A percentile compares a stretch with the other conserved stretches of the same genome.
Conservation (phyloP, 2,329 filamentous ascomycete genomes). For the Hirsutella minnesotensis region DNA sequence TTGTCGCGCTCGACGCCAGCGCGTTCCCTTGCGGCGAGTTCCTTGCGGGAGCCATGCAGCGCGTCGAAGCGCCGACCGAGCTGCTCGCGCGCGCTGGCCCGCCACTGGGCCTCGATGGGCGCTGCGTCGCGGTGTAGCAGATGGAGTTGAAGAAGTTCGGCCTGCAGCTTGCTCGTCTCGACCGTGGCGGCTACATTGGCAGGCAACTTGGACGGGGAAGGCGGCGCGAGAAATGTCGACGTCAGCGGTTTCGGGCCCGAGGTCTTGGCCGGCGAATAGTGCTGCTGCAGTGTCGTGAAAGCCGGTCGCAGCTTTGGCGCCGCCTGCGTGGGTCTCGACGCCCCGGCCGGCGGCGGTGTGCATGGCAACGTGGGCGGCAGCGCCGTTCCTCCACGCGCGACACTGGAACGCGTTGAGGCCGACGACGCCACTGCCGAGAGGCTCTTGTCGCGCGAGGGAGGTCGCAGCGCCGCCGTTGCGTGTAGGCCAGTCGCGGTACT, state of each 20-base stretch:
- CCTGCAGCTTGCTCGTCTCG: slow-evolving; percentile 47
- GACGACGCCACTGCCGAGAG: no score
- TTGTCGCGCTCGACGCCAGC: slow-evolving; percentile 38
- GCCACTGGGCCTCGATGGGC: slow-evolving; percentile 36
- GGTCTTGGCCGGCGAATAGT: slow-evolving; percentile 53
- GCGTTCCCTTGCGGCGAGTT: slow-evolving; percentile 24
- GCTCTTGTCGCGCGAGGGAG: slow-evolving; percentile 14
- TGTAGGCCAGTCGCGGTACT: slow-evolving; percentile 17
- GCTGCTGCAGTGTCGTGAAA: slow-evolving; percentile 54
- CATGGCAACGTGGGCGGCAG: slow-evolving; percentile 11
- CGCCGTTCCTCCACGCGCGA: slow-evolving; percentile 5
- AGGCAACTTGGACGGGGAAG: slow-evolving; percentile 49
- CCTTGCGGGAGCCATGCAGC: slow-evolving; percentile 21
- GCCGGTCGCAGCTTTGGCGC: slow-evolving; percentile 34
- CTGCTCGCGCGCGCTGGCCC: slow-evolving; percentile 38
- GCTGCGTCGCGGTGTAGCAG: slow-evolving; percentile 46
- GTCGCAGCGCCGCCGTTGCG: slow-evolving; percentile 16
- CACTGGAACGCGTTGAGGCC: slow-evolving; percentile 8
- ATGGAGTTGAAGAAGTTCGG: slow-evolving; percentile 54
- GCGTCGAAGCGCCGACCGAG: slow-evolving; percentile 33
- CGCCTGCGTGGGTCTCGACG: slow-evolving; percentile 10
- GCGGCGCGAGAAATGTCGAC: slow-evolving; percentile 43
- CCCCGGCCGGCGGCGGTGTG: slow-evolving; percentile 5
- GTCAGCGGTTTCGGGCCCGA: slow-evolving; percentile 50
- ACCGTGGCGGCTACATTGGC: slow-evolving; percentile 47